These are phyloP conservation scores for Boletus rubroflammeus DNA, from an alignment of 768 basidiomycete genomes.

Conservation along the genomic window DNA sequence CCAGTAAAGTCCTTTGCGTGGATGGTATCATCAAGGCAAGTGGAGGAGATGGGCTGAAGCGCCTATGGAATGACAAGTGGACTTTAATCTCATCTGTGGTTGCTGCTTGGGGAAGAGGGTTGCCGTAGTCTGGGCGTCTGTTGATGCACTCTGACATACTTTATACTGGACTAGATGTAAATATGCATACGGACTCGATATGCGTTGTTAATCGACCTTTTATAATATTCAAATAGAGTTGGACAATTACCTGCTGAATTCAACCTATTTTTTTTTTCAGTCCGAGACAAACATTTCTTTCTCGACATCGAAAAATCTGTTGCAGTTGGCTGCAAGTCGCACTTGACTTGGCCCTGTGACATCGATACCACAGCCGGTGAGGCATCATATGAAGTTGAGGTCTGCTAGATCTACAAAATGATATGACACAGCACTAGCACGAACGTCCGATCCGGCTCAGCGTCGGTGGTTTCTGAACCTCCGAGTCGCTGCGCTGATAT, in stretches of 20 bases:
- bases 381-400: too few species aligned
- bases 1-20: conserved; percentile 10
- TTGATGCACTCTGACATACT: background rate
- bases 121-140: conserved; percentile 14
- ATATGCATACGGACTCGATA: background rate
- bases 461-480: too few species aligned
- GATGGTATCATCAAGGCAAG: conserved; percentile 10
- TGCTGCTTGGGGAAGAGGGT: conserved; percentile 27
- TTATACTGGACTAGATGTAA: background rate
- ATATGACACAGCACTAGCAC: background rate
- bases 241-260: background rate
- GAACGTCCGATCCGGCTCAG: background rate
- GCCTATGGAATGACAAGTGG: conserved; percentile 25
- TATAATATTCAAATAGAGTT: background rate
- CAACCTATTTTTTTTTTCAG: background rate
- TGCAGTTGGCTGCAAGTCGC: background rate
- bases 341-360: background rate
- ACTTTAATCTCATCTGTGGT: conserved; percentile 19
- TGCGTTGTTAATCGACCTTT: background rate
- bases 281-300: background rate
- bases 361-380: too few species aligned
- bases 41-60: conserved; percentile 22
- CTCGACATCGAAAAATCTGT: background rate
- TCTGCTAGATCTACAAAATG: too few species aligned
- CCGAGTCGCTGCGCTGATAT: background rate